These are phyloP conservation scores for Russula abietina DNA, from an alignment of 768 basidiomycete species.

Conservation along the genomic window DNA sequence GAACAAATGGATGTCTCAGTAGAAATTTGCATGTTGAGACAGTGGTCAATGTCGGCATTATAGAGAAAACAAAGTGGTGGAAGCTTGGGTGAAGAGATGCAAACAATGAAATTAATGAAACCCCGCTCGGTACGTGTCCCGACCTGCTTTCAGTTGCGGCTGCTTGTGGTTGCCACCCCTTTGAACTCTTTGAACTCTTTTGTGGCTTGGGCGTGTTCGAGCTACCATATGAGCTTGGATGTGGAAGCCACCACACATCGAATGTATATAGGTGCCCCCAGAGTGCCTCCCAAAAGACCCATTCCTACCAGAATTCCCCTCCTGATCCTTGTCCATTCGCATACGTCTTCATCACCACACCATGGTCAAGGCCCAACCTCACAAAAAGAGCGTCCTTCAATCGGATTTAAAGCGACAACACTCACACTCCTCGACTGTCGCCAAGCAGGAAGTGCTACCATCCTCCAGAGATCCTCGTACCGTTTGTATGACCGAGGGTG, in stretches of 20 bases:
- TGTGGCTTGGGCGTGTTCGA: constrained; percentile 19
- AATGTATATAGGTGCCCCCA: constrained; percentile 16
- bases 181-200: constrained; percentile 9
- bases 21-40: neutral
- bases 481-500: constrained; percentile 16
- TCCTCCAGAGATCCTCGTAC: constrained; percentile 16
- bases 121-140: constrained; percentile 9
- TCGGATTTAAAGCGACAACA: constrained; percentile 10
- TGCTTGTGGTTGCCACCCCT: constrained; percentile 12
- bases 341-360: neutral
- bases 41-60: neutral
- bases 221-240: constrained; percentile 17
- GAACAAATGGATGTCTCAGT: neutral
- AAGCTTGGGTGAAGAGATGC: neutral
- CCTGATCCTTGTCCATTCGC: neutral
- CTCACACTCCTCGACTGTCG: neutral
- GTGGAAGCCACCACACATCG: constrained; percentile 19
- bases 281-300: neutral
- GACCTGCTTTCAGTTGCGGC: too few relatives aligned
- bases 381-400: constrained; percentile 13
- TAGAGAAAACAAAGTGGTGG: neutral
- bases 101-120: constrained; percentile 4
- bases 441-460: constrained; percentile 5
- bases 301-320: neutral
- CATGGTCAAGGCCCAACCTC: constrained; percentile 19